Evolutionary conservation across 2,329 filamentous ascomycete species (phyloP), one percentile per base, ranked within the genome.

Genomic region (Neonectria neomacrospora): DNA sequence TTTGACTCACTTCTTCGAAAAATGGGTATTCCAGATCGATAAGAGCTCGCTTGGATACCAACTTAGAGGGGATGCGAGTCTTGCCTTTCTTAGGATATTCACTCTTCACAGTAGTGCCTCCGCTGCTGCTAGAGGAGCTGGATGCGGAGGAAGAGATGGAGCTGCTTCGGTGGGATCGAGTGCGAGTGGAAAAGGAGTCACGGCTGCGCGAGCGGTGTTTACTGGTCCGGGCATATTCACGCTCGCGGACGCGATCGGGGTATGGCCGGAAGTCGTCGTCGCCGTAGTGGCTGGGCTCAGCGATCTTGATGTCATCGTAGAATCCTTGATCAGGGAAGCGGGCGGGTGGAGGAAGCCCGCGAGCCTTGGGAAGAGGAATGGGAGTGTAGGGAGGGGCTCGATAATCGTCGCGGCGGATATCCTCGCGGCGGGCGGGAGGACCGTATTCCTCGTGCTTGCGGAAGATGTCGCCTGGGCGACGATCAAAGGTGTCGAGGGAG

Each of bases 401-500:
- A 73, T 78, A 80, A 47, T 81, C 83, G 4, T 79, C 86, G 18
- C 85, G 80, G 53, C 79, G 81, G 67, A 80, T 77, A 62, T 82
- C 85, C 58, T 81, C 80, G 5, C 81, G 77, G 57, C 82, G 78
- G 11, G 82, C 82, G 2, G 88, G 87, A n/a, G 86, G 83, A n/a
- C 85, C 83, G 69, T 89, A 89, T 65, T 91, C 88, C 54, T 89
- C 86, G 20, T 84, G 80, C 39, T 90, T 84, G 57, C 82, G 83
- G 68, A 83, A 82, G 53, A 76, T 75, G 3, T 79, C 74, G 1
- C 26, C 28, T 32, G 92, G 90, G 28, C 88, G 88, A 52, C 94
- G 89, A 78, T 97, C 94, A 75, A 93, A 97, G 0, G 92, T 97
- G 77, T 97, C 94, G 41, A 97, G 84, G 55, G 93, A 97, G 14